A percentile compares a stretch with the other conserved stretches of the same genome.
Conservation (phyloP, 1,284 basidiomycete genomes). For the Pseudozyma pruni region DNA sequence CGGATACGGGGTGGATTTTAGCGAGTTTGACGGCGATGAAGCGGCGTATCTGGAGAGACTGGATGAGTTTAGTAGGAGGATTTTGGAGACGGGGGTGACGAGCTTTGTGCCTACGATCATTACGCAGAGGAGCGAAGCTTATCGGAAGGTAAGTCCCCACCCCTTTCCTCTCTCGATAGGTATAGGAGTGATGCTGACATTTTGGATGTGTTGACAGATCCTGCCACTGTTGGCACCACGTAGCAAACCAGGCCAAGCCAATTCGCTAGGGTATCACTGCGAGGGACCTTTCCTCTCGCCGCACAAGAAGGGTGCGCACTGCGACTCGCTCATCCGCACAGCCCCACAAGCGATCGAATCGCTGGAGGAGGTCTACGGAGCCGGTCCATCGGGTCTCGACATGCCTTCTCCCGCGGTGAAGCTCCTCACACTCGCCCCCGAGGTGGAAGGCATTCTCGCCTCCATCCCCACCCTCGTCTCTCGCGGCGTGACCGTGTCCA, state of each 20-base stretch:
- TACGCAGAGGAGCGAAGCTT: slow-evolving; percentile 35
- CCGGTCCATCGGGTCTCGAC: slow-evolving; percentile 66
- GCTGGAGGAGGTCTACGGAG: slow-evolving; percentile 44
- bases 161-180: neutral
- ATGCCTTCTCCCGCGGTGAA: slow-evolving; percentile 73
- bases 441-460: slow-evolving; percentile 81
- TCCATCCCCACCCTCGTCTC: slow-evolving; percentile 75
- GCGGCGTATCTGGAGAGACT: slow-evolving; percentile 71
- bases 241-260: slow-evolving; percentile 72
- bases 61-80: slow-evolving; percentile 77
- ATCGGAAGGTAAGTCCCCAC: slow-evolving; percentile 31
- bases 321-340: slow-evolving; percentile 75
- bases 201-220: slow-evolving; percentile 70
- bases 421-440: slow-evolving; percentile 86
- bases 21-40: slow-evolving; percentile 72
- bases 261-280: slow-evolving; percentile 81
- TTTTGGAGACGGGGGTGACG: slow-evolving; percentile 87
- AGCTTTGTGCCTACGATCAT: slow-evolving; percentile 72
- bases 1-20: slow-evolving; percentile 89
- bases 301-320: slow-evolving; percentile 80
- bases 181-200: neutral
- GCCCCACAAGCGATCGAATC: slow-evolving; percentile 64
- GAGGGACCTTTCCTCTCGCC: slow-evolving; percentile 87
- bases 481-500: slow-evolving; percentile 80
- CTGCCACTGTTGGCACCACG: slow-evolving; percentile 71